phyloP scores from a whole-genome alignment of 495 filamentous ascomycete genomes.

The Penicillium cinerascens region DNA sequence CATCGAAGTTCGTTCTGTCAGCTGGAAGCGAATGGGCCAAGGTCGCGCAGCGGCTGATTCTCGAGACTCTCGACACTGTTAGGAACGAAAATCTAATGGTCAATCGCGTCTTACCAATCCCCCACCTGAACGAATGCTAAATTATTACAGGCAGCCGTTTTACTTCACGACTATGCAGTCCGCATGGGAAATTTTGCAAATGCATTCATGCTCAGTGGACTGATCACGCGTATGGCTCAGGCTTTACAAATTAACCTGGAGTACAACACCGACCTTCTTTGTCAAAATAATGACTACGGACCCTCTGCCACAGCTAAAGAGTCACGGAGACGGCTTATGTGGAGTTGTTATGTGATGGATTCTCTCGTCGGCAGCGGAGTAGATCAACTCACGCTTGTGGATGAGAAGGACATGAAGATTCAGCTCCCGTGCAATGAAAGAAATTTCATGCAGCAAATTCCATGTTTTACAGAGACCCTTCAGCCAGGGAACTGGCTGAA shows the following conservation, averaged over 20 bases:
- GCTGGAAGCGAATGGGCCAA: conserved; percentile 32
- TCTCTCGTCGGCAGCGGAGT: conserved; percentile 34
- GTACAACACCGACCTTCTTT: conserved; percentile 34
- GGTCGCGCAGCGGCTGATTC: conserved; percentile 22
- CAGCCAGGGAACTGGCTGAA: conserved; percentile 20
- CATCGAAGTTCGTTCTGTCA: conserved; percentile 12
- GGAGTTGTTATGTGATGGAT: conserved; percentile 39
- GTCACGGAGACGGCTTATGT: conserved; percentile 34
- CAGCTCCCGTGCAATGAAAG: conserved; percentile 34
- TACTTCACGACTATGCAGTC: conserved; percentile 33
- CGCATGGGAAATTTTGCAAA: conserved; percentile 34
- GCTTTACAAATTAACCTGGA: conserved; percentile 37
- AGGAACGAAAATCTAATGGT: conserved; percentile 36
- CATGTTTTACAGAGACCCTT: conserved; percentile 28
- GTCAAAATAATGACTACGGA: conserved; percentile 16
- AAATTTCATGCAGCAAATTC: conserved; percentile 25
- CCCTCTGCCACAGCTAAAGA: conserved; percentile 25
- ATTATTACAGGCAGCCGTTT: conserved; percentile 19
- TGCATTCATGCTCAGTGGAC: conserved; percentile 36
- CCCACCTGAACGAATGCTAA: background rate
- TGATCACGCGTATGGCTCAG: conserved; percentile 36
- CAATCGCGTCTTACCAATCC: background rate
- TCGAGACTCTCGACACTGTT: conserved; percentile 30
- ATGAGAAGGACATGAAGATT: conserved; percentile 36
- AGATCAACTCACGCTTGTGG: conserved; percentile 30